These are phyloP conservation scores for Blastobotrys indianensis DNA, from an alignment of 1,139 yeast genomes.

Conservation along the genomic window DNA sequence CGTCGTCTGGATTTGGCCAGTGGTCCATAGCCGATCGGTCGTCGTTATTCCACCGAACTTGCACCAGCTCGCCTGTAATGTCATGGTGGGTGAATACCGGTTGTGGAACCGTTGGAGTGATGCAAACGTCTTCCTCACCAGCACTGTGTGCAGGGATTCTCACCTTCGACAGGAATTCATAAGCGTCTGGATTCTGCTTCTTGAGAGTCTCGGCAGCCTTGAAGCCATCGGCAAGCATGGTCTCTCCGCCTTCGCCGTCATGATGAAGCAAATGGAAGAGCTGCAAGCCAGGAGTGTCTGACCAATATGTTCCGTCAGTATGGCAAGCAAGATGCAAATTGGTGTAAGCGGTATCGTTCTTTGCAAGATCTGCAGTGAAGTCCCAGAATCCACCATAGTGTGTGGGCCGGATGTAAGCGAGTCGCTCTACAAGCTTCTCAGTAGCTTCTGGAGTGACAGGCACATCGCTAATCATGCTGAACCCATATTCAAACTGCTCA, in stretches of 20 bases:
- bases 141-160: constrained; percentile 73
- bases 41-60: constrained; percentile 71
- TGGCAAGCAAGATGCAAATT: constrained; percentile 62
- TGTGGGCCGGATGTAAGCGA: constrained; percentile 62
- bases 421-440: constrained; percentile 50
- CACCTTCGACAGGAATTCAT: constrained; percentile 45
- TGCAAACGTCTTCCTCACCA: constrained; percentile 64
- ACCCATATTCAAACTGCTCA: constrained; percentile 47
- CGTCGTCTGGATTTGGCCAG: constrained; percentile 50
- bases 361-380: constrained; percentile 65
- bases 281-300: constrained; percentile 71
- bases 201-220: constrained; percentile 52
- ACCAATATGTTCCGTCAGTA: constrained; percentile 78
- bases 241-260: constrained; percentile 69
- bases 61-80: constrained; percentile 48
- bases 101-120: constrained; percentile 51
- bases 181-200: constrained; percentile 48
- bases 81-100: constrained; percentile 58
- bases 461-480: constrained; percentile 56
- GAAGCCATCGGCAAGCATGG: constrained; percentile 67
- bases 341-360: constrained; percentile 72
- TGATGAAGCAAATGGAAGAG: constrained; percentile 61
- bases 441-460: constrained; percentile 62
- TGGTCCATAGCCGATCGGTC: constrained; percentile 63
- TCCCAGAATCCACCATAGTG: constrained; percentile 84